Base-by-base conservation (phyloP, 2,329 filamentous ascomycete species). In the Cladorrhinum sp. region DNA sequence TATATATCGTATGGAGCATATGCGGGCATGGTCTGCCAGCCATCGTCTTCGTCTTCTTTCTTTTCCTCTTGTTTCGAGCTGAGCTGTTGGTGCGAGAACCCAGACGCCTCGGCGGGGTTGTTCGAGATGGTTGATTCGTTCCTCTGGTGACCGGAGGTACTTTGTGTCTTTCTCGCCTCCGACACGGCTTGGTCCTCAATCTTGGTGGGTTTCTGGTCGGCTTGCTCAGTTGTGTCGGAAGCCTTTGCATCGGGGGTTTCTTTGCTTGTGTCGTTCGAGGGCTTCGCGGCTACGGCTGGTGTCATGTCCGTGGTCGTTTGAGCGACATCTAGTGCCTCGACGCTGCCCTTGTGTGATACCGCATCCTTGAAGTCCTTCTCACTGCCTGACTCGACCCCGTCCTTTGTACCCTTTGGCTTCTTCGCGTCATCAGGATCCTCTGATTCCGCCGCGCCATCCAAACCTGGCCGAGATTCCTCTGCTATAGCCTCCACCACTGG, bases 1-100 rank as follows among this genome's bases (percentile, higher is more conserved):
- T 98, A 99, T 67, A 96, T 90, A 75, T 98, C 94, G 73, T 95
- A 96, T 39, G 89, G 89, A 7, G 93, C 95, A 70, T 93, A 92
- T 1, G 95, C 87, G 1, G 94, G 95, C 95, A 99, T 99, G 2
- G 86, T 84, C 77, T 97, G 92, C 95, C 95, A 99, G 56, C 82
- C 86, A 1, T 78, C 87, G n/a, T 89, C 89, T 5, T 86, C 86
- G 10, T 84, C 79, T 2, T 83, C 75, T 12, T 80, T 77, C 51
- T 83, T 77, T 12, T 82, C 76, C 12, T 84, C 78, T 46, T 82
- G 80, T 64, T 85, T 80, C 16, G 82, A 77, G 9, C 86, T 83
- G 54, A 92, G 76, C 66, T 88, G 86, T 75, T 97, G 92, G 72
- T 99, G 94, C 1, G 95, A 98, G 81, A 90, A 98, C 75, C 96